Evolutionary conservation across 1,139 yeast genomes (phyloP).

Genomic region (Yamadazyma conglobata): DNA sequence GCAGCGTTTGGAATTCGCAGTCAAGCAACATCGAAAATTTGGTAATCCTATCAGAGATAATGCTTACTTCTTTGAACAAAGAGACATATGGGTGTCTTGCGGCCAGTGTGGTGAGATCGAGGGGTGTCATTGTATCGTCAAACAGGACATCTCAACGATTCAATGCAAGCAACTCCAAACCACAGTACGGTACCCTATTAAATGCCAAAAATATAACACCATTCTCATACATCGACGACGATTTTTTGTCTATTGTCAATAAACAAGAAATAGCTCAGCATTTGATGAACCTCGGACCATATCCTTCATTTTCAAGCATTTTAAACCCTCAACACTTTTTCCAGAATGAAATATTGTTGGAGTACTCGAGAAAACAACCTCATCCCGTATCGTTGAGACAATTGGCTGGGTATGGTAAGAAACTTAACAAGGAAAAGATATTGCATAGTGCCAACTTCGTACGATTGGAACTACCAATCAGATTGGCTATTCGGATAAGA

Average conservation of each 20-base stretch:
- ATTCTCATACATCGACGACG: slow-evolving; percentile 29
- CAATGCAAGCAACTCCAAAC: no score
- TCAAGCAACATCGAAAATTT: no score
- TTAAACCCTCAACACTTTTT: slow-evolving; percentile 74
- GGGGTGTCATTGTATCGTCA: no score
- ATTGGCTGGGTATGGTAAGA: slow-evolving; percentile 83
- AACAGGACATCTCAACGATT: no score
- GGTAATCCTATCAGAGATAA: no score
- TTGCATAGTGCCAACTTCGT: slow-evolving; percentile 85
- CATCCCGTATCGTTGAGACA: slow-evolving; percentile 88
- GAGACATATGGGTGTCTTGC: no score
- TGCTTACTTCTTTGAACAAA: no score
- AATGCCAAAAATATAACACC: slow-evolving; percentile 17
- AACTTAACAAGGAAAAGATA: slow-evolving; percentile 73
- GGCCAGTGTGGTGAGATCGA: no score
- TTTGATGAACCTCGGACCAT: slow-evolving; percentile 40
- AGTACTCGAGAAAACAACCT: slow-evolving; percentile 63
- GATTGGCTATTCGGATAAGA: slow-evolving; percentile 76
- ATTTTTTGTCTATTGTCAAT: slow-evolving; percentile 29
- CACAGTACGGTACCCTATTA: neutral
- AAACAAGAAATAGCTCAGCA: slow-evolving; percentile 41
- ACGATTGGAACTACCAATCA: slow-evolving; percentile 73
- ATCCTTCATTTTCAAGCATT: slow-evolving; percentile 42
- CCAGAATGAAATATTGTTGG: slow-evolving; percentile 72
- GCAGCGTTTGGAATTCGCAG: no score